A percentile compares a stretch with the other conserved stretches of the same genome.
phyloP scores from a whole-genome alignment of 768 basidiomycete species.

The Rhizopogon vinicolor region DNA sequence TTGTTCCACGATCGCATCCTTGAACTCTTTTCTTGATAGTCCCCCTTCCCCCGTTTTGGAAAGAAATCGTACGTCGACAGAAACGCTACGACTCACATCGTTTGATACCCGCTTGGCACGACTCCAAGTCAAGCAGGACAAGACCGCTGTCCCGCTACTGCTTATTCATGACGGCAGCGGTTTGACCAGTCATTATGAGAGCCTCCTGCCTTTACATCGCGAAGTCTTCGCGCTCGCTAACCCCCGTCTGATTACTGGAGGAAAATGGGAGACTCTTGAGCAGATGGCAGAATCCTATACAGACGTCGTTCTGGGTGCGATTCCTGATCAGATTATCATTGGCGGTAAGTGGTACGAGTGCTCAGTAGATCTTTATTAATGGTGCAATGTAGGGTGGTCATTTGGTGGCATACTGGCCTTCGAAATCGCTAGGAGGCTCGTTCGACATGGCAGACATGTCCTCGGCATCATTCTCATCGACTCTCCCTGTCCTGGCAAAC shows the following conservation, averaged over 20 bases:
- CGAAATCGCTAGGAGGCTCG: conserved; percentile 52
- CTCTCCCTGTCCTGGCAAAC: conserved; percentile 53
- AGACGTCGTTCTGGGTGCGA: not conserved
- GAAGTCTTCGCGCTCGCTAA: conserved; percentile 60
- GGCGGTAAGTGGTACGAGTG: conserved; percentile 14
- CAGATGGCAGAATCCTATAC: conserved; percentile 55
- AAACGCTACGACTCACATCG: not conserved
- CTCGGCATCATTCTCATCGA: conserved; percentile 65
- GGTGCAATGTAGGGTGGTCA: conserved; percentile 56
- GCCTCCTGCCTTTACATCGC: conserved; percentile 42
- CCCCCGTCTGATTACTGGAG: conserved; percentile 40
- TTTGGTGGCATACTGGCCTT: conserved; percentile 73
- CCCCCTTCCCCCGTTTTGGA: not conserved
- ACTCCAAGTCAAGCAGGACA: conserved; percentile 31
- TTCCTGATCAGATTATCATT: not conserved
- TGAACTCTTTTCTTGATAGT: conserved; percentile 11
- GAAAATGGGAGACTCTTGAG: conserved; percentile 42
- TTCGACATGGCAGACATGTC: conserved; percentile 34
- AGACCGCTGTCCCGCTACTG: conserved; percentile 40
- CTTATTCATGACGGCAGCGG: conserved; percentile 77
- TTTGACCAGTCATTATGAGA: conserved; percentile 45
- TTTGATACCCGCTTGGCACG: not conserved
- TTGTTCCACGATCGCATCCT: conserved; percentile 31
- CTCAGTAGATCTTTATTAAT: conserved; percentile 5
- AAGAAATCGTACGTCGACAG: not conserved